A percentile compares a stretch with the other conserved stretches of the same genome.
These are phyloP conservation scores for Pseudogymnoascus sp. DNA, from an alignment of 2,329 filamentous ascomycete genomes.

Conservation along the genomic window DNA sequence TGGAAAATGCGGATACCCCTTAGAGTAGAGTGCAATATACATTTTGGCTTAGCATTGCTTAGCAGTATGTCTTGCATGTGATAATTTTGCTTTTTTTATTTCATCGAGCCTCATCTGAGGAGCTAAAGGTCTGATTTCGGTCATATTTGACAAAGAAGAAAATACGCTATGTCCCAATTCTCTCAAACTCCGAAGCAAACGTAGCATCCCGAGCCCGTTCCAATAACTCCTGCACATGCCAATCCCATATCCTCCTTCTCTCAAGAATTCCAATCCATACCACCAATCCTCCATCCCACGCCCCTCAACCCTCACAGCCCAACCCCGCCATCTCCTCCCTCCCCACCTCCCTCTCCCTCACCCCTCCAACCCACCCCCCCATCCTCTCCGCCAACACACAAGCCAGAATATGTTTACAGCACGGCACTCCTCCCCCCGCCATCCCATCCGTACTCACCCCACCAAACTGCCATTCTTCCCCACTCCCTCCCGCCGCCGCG, in stretches of 20 bases:
- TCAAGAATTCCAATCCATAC: not conserved
- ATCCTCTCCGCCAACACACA: conserved; percentile 67
- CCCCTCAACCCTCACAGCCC: conserved; percentile 24
- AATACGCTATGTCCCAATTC: not conserved
- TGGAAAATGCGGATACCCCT: conserved; percentile 4
- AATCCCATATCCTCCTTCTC: not conserved
- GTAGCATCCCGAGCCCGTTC: not conserved
- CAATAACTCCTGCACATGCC: not conserved
- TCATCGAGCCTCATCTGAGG: not conserved
- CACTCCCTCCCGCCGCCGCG: conserved; percentile 7
- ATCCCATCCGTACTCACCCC: conserved; percentile 33
- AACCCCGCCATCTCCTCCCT: conserved; percentile 67
- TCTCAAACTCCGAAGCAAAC: not conserved
- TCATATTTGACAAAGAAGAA: not conserved
- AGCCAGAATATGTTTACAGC: conserved; percentile 84
- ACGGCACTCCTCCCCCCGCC: conserved; percentile 36
- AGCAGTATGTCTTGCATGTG: not conserved
- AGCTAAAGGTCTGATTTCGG: not conserved
- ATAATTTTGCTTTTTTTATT: not conserved
- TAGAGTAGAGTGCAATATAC: conserved; percentile 1
- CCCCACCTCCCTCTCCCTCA: conserved; percentile 45
- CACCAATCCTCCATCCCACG: not conserved
- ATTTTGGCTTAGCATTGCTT: not conserved
- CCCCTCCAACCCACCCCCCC: conserved; percentile 46
- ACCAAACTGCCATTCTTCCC: conserved; percentile 36